Percentiles rank a stretch among this genome's conserved stretches.
Evolutionary conservation across 305 asterid genomes (phyloP).

Genomic region (Fraxinus floribunda): DNA sequence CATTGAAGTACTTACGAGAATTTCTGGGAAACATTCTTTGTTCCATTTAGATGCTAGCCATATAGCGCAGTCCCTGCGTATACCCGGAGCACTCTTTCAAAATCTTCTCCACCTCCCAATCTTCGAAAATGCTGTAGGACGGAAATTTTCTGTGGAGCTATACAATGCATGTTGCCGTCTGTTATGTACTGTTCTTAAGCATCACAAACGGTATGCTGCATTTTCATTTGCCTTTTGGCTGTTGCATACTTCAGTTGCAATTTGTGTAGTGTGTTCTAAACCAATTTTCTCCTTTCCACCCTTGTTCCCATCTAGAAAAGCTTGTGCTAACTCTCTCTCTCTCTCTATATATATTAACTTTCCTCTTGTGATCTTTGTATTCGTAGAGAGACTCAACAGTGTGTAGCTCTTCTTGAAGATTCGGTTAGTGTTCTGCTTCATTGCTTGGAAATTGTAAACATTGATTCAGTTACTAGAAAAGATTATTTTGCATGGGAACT

Average conservation of each 20-base stretch:
- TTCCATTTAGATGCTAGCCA: constrained; percentile 60
- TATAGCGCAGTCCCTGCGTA: constrained; percentile 58
- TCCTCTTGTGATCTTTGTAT: constrained; percentile 18
- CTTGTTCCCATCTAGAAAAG: background rate
- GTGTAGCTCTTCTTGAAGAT: constrained; percentile 71
- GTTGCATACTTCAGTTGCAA: constrained; percentile 7
- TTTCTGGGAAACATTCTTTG: constrained; percentile 60
- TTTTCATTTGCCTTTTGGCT: constrained; percentile 14
- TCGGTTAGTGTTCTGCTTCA: constrained; percentile 74
- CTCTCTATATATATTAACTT: constrained; percentile 24
- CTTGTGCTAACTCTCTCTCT: constrained; percentile 3
- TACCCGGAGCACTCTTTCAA: constrained; percentile 77
- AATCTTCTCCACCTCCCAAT: constrained; percentile 54
- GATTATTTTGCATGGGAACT: constrained; percentile 56
- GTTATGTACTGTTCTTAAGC: constrained; percentile 71
- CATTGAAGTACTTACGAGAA: constrained; percentile 61
- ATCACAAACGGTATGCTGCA: constrained; percentile 58
- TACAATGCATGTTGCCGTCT: constrained; percentile 81
- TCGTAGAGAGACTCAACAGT: constrained; percentile 59
- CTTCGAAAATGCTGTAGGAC: constrained; percentile 41
- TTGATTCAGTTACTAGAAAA: constrained; percentile 30
- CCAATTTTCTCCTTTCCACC: background rate
- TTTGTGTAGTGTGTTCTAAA: constrained; percentile 5
- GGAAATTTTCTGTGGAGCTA: constrained; percentile 51
- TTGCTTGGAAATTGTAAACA: constrained; percentile 66